Base-by-base conservation (phyloP, 2,329 filamentous ascomycete species). In the Aspergillus novofumigatus region DNA sequence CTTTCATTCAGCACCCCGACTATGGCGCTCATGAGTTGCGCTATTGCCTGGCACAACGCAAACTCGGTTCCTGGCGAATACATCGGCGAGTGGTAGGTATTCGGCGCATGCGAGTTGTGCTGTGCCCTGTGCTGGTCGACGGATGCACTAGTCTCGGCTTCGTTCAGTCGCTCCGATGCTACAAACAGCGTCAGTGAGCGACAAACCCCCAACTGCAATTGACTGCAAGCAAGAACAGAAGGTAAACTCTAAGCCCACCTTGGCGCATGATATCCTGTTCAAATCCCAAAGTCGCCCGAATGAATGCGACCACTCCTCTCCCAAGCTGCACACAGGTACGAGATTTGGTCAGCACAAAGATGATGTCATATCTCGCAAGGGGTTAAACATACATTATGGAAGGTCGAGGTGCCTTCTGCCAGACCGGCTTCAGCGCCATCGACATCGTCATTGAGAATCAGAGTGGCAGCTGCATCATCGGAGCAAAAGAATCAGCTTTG, bases 1-100 rank as follows among this genome's bases (percentile, higher is more conserved):
- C 90, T 96, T 77, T 97, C 94, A 63, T 95, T 95, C 65, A 97
- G 78, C 17, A 97, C 90, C 0, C 86, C 91, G 0, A 97, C 86
- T 1, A 99, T 88, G 0, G 92, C 92, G 56, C 85, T 84, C 88
- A 97, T 96, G 61, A 97, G 81, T 73, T 96, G 91, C 1, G 91
- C 85, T 77, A 97, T 87, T 4, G 92, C 90, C 58, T 91, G 85
- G 59, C 91, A 90, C 3, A 97, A 80, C 2, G 90, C 86, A 71
- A 90, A 97, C 76, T 99, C 93, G 4, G 89, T 90, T 1, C 94
- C 94, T 0, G 90, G 82, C 0, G 89, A 86, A 66, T 96, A 97
- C 25, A 96, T 86, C 50, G 77, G 75, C 58, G 81, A 87, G 60
- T 75, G 80, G 65, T 80, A 84, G 4, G 78, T 76, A 59, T 79